Conservation (phyloP, 495 filamentous ascomycete species). For the Massariosphaeria phaeospora region DNA sequence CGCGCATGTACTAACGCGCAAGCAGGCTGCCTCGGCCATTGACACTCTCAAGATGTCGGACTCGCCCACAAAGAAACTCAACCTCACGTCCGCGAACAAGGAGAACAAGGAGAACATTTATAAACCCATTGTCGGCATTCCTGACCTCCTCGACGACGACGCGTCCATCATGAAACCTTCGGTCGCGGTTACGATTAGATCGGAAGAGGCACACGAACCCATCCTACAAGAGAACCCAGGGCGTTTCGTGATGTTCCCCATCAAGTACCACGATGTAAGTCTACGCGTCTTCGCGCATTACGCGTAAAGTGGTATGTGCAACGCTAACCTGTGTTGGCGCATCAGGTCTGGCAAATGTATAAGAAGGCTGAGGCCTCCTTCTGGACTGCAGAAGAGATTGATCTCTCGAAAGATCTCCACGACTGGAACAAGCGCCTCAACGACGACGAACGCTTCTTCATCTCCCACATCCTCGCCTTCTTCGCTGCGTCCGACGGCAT, state of each 20-base stretch:
- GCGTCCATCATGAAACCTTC: slow-evolving; percentile 36
- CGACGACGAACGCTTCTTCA: slow-evolving; percentile 95
- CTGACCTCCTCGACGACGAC: slow-evolving; percentile 47
- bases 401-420: slow-evolving; percentile 96
- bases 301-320: slow-evolving; percentile 68
- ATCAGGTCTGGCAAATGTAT: slow-evolving; percentile 99
- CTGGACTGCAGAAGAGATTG: slow-evolving; percentile 99
- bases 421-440: slow-evolving; percentile 98
- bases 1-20: slow-evolving; percentile 23
- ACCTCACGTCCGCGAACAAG: slow-evolving; percentile 68
- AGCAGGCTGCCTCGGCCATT: slow-evolving; percentile 75
- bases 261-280: slow-evolving; percentile 98
- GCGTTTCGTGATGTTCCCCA: slow-evolving; percentile 96
- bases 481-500: slow-evolving; percentile 99
- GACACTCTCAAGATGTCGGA: slow-evolving; percentile 85
- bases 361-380: slow-evolving; percentile 99
- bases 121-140: slow-evolving; percentile 51
- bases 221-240: slow-evolving; percentile 93
- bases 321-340: slow-evolving; percentile 20
- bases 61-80: slow-evolving; percentile 83
- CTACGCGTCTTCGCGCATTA: slow-evolving; percentile 38
- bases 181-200: slow-evolving; percentile 53
- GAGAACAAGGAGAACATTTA: slow-evolving; percentile 87
- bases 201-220: slow-evolving; percentile 76
- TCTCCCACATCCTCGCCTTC: slow-evolving; percentile 98